Evolutionary conservation across 2,329 filamentous ascomycete species (phyloP), one percentile per base, ranked within the genome.

Genomic region (Cyanodermella asteris): DNA sequence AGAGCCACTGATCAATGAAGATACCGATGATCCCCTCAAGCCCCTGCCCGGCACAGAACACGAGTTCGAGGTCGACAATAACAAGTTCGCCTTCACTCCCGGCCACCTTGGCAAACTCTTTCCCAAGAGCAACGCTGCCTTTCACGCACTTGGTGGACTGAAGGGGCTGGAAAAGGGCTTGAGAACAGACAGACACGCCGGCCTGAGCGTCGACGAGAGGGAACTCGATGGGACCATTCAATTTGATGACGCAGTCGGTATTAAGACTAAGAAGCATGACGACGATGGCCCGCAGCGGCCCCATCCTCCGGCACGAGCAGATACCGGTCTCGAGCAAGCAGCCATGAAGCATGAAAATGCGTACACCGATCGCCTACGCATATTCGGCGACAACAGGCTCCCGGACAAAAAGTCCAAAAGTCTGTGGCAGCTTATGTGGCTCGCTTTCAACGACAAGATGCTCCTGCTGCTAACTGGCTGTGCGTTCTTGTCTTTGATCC

Each of bases 401-500:
- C 71, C 71, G 0, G 66, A 65, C 34, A 64, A 64, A 37, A 74
- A 73, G 38, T 55, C 68, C 13, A 80, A 78, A 42, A 69, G 56
- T 19, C 67, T 81, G 25, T 53, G 72, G 31, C 56, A 70, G 38
- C 50, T 81, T 10, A 69, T 69, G 33, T 82, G 75, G 75, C 72
- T 78, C 38, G 73, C 74, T 2, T 78, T 77, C 49, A 80, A 81
- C 41, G 75, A 82, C 47, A 82, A 81, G 38, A 67, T 82, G 7
- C 52, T 80, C 26, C 73, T 80, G 27, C 50, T 80, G 4, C 54
- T 80, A 30, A 72, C 71, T 1, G 55, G 69, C 12, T 73, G 74
- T 6, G 75, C 74, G 2, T 54, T 64, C n/a, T 66, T 82, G 18
- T 80, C 75, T 2, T 54, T 82, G 14, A 69, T 66, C 1, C 61